Evolutionary conservation across 768 basidiomycete species (phyloP).

Genomic region (Phlebiopsis flavidoalba): DNA sequence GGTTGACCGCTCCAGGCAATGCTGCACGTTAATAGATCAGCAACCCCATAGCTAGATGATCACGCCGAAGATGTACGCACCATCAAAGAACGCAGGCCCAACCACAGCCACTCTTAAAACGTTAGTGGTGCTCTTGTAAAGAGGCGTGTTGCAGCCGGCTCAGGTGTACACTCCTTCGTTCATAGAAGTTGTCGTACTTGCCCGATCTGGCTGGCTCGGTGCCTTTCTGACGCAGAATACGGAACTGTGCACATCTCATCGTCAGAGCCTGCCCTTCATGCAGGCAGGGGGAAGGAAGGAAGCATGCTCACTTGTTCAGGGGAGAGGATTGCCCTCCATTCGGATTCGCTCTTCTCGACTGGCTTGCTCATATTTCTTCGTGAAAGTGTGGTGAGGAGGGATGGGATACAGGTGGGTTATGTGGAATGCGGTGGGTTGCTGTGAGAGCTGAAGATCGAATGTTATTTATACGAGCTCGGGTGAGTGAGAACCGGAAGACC

Average conservation of each 20-base stretch:
- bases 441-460: background rate
- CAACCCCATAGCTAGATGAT: background rate
- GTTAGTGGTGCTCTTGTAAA: constrained; percentile 90
- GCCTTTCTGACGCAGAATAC: constrained; percentile 79
- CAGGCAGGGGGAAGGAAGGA: too few species aligned
- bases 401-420: background rate
- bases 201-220: constrained; percentile 79
- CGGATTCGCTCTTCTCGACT: constrained; percentile 53
- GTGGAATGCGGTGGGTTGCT: background rate
- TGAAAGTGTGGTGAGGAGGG: background rate
- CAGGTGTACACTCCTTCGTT: constrained; percentile 71
- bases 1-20: constrained; percentile 80
- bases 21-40: constrained; percentile 38
- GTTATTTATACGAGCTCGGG: background rate
- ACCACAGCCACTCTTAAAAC: constrained; percentile 88
- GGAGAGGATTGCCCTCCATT: constrained; percentile 80
- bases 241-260: constrained; percentile 52
- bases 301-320: constrained; percentile 65
- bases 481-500: background rate
- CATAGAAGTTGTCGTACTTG: constrained; percentile 67
- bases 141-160: constrained; percentile 72
- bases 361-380: background rate
- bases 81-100: constrained; percentile 99
- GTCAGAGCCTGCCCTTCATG: background rate
- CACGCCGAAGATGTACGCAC: constrained; percentile 30